Conservation (phyloP, 169 alveolate genomes). For the Plasmodium cynomolgi region DNA sequence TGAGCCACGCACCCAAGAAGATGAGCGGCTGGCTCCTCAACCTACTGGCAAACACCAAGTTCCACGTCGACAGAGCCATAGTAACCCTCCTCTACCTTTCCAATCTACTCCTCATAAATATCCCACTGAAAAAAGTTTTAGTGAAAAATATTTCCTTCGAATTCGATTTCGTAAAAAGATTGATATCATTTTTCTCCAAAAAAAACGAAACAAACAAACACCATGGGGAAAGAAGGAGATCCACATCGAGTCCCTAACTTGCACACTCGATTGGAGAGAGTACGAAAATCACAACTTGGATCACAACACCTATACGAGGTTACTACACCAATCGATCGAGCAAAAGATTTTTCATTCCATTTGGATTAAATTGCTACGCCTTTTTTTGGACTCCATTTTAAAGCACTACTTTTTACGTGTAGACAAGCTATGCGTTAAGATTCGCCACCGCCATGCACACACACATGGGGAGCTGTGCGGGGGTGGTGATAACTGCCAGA, state of each 20-base stretch:
- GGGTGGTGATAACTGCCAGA: background rate
- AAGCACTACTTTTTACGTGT: constrained; percentile 24
- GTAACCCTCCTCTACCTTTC: constrained; percentile 6
- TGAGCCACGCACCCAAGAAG: background rate
- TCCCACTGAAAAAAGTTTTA: constrained; percentile 35
- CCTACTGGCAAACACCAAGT: constrained; percentile 22
- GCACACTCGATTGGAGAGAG: constrained; percentile 7
- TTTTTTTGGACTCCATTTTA: constrained; percentile 14
- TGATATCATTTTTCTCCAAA: constrained; percentile 6
- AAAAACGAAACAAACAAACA: background rate
- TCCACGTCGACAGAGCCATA: constrained; percentile 1
- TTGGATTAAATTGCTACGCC: background rate
- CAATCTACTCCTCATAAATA: constrained; percentile 13
- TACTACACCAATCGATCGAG: background rate
- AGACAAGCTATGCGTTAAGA: constrained; percentile 13
- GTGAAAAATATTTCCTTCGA: constrained; percentile 20
- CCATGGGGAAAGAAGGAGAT: constrained; percentile 9
- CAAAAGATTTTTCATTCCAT: background rate
- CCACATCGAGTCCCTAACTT: constrained; percentile 10
- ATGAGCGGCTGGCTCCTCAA: constrained; percentile 25
- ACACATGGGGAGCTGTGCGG: constrained; percentile 23
- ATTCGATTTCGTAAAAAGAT: constrained; percentile 19
- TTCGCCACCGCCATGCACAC: constrained; percentile 35
- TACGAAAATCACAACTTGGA: constrained; percentile 17
- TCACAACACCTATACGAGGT: constrained; percentile 15